A percentile compares a stretch with the other conserved stretches of the same genome.
Conservation (phyloP, 768 basidiomycete genomes). For the Suillus spraguei region DNA sequence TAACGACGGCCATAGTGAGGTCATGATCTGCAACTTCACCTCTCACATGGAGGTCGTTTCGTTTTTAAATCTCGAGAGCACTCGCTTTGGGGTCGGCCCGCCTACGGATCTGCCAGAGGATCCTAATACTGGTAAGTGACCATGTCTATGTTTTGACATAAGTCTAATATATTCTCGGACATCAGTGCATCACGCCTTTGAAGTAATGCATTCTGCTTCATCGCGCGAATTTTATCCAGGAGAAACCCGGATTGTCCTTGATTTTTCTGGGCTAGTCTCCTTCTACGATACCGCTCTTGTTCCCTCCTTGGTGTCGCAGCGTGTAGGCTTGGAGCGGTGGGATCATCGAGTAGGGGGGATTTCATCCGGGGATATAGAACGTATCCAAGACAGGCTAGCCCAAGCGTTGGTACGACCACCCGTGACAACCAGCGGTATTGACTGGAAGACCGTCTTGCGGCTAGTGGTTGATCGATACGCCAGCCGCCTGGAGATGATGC, state of each 20-base stretch:
- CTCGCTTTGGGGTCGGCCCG: not conserved
- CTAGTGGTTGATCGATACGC: too few species aligned
- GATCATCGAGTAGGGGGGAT: conserved; percentile 22
- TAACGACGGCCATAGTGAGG: conserved; percentile 36
- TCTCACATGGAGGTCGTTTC: conserved; percentile 42
- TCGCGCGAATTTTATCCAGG: conserved; percentile 29
- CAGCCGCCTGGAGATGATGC: too few species aligned
- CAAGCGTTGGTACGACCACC: conserved; percentile 7
- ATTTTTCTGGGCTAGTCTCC: conserved; percentile 21
- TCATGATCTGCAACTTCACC: conserved; percentile 51
- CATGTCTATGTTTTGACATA: conserved; percentile 1
- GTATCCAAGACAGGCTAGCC: conserved; percentile 13
- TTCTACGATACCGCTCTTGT: conserved; percentile 31
- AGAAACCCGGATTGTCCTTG: conserved; percentile 26
- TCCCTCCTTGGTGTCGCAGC: conserved; percentile 19
- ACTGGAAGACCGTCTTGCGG: too few species aligned
- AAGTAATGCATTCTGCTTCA: conserved; percentile 19
- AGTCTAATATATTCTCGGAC: not conserved
- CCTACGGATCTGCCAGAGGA: not conserved
- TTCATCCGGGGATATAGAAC: conserved; percentile 17
- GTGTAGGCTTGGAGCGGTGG: conserved; percentile 23
- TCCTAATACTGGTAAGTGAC: not conserved
- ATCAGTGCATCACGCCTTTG: conserved; percentile 6
- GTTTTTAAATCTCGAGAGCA: conserved; percentile 34
- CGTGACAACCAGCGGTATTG: conserved; percentile 20